phyloP scores from a whole-genome alignment of 495 filamentous ascomycete species.

The Neurospora tetraspora region DNA sequence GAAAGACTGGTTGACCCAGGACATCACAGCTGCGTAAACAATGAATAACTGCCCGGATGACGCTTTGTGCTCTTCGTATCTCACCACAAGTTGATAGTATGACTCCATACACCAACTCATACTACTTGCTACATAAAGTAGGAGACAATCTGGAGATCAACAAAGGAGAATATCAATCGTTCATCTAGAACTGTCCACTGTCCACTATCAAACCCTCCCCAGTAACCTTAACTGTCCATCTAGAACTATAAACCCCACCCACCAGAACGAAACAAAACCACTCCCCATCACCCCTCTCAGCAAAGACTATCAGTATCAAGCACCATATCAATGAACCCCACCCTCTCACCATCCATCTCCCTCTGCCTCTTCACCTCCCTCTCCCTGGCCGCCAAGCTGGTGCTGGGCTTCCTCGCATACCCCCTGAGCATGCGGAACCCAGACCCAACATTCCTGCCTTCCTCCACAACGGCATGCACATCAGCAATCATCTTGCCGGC shows the following conservation, averaged over 20 bases:
- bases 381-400: neutral
- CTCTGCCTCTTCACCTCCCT: slow-evolving; percentile 1
- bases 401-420: slow-evolving; percentile 74
- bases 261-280: neutral
- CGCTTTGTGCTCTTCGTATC: no score
- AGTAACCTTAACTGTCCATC: neutral
- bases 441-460: slow-evolving; percentile 65
- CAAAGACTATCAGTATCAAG: neutral
- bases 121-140: neutral
- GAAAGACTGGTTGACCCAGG: no score
- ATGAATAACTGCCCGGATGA: no score
- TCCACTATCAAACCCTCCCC: neutral
- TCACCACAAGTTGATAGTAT: no score
- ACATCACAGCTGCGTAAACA: no score
- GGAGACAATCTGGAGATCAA: neutral
- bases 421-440: slow-evolving; percentile 83
- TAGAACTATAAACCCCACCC: neutral
- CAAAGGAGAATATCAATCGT: neutral
- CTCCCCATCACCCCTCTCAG: neutral
- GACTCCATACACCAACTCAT: no score
- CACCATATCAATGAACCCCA: neutral
- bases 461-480: slow-evolving; percentile 71
- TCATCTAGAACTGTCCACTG: neutral
- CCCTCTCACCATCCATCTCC: neutral
- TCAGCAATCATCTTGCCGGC: slow-evolving; percentile 56